phyloP scores from a whole-genome alignment of 1,284 basidiomycete genomes.

The Leccinum brunneo-olivaceum region DNA sequence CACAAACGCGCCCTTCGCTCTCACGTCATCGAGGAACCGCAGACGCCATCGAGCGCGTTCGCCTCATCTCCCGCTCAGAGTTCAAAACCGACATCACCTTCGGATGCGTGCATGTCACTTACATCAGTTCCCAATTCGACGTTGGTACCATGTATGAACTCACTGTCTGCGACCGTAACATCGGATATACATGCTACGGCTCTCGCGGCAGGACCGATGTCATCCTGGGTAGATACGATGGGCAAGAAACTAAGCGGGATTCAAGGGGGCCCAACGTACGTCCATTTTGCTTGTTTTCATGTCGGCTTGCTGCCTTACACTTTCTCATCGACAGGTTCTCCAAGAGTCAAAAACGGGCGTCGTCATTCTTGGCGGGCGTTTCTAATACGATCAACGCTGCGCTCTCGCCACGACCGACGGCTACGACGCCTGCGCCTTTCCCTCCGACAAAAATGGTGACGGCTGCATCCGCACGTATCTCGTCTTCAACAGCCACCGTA shows the following conservation, averaged over 20 bases:
- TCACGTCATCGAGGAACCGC: background rate
- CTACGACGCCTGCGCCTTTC: conserved; percentile 27
- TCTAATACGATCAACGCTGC: conserved; percentile 51
- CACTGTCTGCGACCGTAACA: background rate
- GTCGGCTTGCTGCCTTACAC: background rate
- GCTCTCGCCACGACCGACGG: conserved; percentile 30
- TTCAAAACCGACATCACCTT: background rate
- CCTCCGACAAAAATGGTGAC: conserved; percentile 6
- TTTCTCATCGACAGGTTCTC: conserved; percentile 39
- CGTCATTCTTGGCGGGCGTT: conserved; percentile 57
- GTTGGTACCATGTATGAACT: no score
- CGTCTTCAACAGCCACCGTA: background rate
- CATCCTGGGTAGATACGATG: conserved; percentile 46
- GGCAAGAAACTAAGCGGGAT: conserved; percentile 59
- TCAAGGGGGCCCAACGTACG: conserved; percentile 46
- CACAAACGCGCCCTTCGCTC: conserved; percentile 15
- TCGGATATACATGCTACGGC: conserved; percentile 22
- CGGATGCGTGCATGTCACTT: conserved; percentile 11
- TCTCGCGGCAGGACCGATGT: conserved; percentile 5
- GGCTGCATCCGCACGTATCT: background rate
- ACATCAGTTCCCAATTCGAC: conserved; percentile 8
- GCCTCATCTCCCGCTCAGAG: background rate
- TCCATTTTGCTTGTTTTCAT: conserved; percentile 5
- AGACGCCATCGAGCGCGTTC: background rate
- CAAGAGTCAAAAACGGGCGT: conserved; percentile 61